phyloP scores from a whole-genome alignment of 2,329 filamentous ascomycete genomes.

The Xylaria hypoxylon region DNA sequence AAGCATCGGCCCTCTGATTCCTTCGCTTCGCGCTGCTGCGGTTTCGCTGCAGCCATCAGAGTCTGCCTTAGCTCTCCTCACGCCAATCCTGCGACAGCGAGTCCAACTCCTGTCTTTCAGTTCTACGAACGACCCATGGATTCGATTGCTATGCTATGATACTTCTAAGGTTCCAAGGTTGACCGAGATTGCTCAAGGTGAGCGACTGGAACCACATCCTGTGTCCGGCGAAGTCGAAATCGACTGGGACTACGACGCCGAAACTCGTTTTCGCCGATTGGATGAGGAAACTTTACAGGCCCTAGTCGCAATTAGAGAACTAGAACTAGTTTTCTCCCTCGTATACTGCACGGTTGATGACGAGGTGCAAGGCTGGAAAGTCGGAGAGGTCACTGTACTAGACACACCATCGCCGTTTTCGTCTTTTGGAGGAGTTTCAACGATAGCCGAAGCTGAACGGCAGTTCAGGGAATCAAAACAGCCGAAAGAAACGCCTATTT shows the following conservation, averaged over 20 bases:
- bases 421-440: conserved; percentile 62
- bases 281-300: conserved; percentile 81
- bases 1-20: conserved; percentile 68
- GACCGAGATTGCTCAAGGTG: conserved; percentile 69
- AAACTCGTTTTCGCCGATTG: conserved; percentile 73
- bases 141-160: conserved; percentile 78
- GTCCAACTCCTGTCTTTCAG: conserved; percentile 72
- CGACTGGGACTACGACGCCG: conserved; percentile 73
- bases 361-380: conserved; percentile 75
- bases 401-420: conserved; percentile 69
- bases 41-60: conserved; percentile 68
- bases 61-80: conserved; percentile 69
- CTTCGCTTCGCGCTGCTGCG: conserved; percentile 69
- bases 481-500: conserved; percentile 38
- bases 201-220: conserved; percentile 81
- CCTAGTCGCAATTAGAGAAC: conserved; percentile 69
- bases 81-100: conserved; percentile 74
- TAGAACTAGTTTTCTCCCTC: conserved; percentile 73
- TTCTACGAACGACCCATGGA: conserved; percentile 74
- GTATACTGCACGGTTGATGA: conserved; percentile 77
- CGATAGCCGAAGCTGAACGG: conserved; percentile 71
- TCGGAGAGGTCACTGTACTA: conserved; percentile 74
- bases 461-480: conserved; percentile 57
- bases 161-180: conserved; percentile 66
- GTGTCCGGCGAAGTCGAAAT: conserved; percentile 83